phyloP scores from a whole-genome alignment of 2,329 filamentous ascomycete species.

The Nothophoma quercina region DNA sequence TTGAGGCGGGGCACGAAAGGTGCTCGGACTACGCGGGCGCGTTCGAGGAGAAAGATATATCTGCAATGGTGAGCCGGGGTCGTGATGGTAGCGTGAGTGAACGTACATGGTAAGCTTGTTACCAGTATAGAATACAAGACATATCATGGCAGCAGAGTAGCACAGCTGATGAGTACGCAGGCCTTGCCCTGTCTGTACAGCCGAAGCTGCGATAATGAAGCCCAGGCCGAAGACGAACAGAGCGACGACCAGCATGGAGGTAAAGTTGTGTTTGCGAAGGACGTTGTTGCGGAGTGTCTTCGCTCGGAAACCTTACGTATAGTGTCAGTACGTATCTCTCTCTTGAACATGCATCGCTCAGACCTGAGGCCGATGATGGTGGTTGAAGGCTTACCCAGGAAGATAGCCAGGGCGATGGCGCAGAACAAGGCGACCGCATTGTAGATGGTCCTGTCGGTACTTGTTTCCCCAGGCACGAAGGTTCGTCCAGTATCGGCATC shows the following conservation, averaged over 20 bases:
- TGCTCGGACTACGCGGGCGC: constrained; percentile 45
- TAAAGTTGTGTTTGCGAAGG: constrained; percentile 23
- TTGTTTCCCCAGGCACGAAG: constrained; percentile 20
- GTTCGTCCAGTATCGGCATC: constrained; percentile 18
- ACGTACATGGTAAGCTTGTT: constrained; percentile 42
- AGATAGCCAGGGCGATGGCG: constrained; percentile 8
- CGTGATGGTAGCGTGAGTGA: not conserved
- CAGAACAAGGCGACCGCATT: constrained; percentile 21
- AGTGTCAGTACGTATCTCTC: not conserved
- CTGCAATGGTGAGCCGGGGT: constrained; percentile 14
- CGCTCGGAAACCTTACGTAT: constrained; percentile 16
- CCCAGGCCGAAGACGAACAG: constrained; percentile 22
- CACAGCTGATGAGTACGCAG: constrained; percentile 37
- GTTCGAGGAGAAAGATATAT: constrained; percentile 51
- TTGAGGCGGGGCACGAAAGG: constrained; percentile 36
- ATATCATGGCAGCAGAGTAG: constrained; percentile 45
- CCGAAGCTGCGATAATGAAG: constrained; percentile 25
- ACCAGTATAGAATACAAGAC: constrained; percentile 48
- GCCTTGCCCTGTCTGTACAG: constrained; percentile 39
- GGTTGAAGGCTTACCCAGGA: constrained; percentile 14
- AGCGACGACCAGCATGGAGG: constrained; percentile 21
- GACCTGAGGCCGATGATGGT: not conserved
- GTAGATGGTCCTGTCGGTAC: constrained; percentile 20
- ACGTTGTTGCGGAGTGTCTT: constrained; percentile 24
- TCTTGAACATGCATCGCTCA: not conserved